Percentiles rank a stretch among this genome's conserved stretches.
These are phyloP conservation scores for Lichtheimia ramosa DNA, from an alignment of 371 early-diverging fungal genomes.

Conservation along the genomic window DNA sequence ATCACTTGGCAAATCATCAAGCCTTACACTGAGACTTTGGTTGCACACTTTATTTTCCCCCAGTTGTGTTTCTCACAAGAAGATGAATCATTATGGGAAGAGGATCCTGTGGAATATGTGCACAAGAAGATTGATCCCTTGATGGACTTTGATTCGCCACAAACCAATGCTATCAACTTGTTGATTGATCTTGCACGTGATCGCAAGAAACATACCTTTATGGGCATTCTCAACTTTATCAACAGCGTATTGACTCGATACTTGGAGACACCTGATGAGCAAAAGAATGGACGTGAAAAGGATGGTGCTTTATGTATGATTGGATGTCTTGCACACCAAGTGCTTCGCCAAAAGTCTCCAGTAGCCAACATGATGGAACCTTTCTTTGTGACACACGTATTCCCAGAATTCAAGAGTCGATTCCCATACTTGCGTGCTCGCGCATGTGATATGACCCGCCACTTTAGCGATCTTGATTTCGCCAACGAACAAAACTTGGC, in stretches of 20 bases:
- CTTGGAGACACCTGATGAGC: conserved; percentile 57
- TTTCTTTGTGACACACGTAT: conserved; percentile 80
- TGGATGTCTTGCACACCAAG: conserved; percentile 58
- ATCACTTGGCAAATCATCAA: conserved; percentile 86
- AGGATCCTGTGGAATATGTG: conserved; percentile 91
- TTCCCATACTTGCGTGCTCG: conserved; percentile 80
- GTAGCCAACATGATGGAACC: conserved; percentile 68
- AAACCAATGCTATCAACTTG: conserved; percentile 66
- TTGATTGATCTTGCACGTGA: conserved; percentile 73
- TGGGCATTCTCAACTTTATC: conserved; percentile 73
- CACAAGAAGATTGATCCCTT: conserved; percentile 79
- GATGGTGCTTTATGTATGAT: conserved; percentile 90
- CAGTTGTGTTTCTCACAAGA: conserved; percentile 78
- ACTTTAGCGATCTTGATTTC: conserved; percentile 43
- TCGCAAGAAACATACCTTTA: conserved; percentile 77
- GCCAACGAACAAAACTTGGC: conserved; percentile 47
- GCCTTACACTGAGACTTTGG: conserved; percentile 74
- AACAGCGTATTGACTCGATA: conserved; percentile 63
- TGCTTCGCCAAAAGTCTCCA: conserved; percentile 67
- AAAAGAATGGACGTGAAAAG: conserved; percentile 76
- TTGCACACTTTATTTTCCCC: conserved; percentile 86
- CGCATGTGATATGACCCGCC: conserved; percentile 41
- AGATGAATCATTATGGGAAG: conserved; percentile 88
- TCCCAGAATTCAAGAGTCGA: conserved; percentile 83
- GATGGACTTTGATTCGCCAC: conserved; percentile 77